Percentiles rank a stretch among this genome's conserved stretches.
phyloP scores from a whole-genome alignment of 345 rosid species.

The Barbarea vulgaris region DNA sequence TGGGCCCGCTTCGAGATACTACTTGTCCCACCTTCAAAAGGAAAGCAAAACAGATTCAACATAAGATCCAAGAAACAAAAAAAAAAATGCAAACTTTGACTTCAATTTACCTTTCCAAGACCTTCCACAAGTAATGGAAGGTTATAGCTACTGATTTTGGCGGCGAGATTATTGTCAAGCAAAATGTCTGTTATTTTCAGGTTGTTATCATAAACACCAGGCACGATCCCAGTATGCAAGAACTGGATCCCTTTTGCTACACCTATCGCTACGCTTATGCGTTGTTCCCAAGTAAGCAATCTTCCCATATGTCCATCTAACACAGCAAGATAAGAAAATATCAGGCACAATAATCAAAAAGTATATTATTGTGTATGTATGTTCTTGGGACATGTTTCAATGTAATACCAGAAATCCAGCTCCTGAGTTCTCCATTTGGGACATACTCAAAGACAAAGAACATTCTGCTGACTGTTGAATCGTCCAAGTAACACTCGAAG shows the following conservation, averaged over 20 bases:
- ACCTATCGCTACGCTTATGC: conserved; percentile 82
- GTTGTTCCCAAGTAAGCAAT: conserved; percentile 75
- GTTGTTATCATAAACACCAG: conserved; percentile 78
- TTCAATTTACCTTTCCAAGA: conserved; percentile 55
- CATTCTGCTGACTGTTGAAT: conserved; percentile 92
- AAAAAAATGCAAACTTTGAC: conserved; percentile 2
- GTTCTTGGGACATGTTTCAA: conserved; percentile 6
- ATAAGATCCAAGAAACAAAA: conserved; percentile 19
- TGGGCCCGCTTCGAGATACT: conserved; percentile 46
- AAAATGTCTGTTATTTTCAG: conserved; percentile 80
- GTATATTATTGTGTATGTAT: neutral
- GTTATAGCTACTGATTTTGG: conserved; percentile 87
- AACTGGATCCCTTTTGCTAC: conserved; percentile 88
- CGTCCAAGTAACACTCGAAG: conserved; percentile 91
- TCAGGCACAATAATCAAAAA: neutral
- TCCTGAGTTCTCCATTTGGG: conserved; percentile 80
- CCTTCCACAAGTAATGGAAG: conserved; percentile 74
- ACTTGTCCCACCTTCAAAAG: conserved; percentile 57
- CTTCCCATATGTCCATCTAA: conserved; percentile 54
- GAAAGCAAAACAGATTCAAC: conserved; percentile 20
- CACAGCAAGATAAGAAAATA: conserved; percentile 10
- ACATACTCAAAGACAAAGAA: conserved; percentile 87
- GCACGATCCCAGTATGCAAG: conserved; percentile 89
- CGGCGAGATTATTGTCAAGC: conserved; percentile 75
- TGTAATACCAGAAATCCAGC: conserved; percentile 83